Evolutionary conservation across 2,329 filamentous ascomycete genomes (phyloP).

Genomic region (Endothia cerciana): DNA sequence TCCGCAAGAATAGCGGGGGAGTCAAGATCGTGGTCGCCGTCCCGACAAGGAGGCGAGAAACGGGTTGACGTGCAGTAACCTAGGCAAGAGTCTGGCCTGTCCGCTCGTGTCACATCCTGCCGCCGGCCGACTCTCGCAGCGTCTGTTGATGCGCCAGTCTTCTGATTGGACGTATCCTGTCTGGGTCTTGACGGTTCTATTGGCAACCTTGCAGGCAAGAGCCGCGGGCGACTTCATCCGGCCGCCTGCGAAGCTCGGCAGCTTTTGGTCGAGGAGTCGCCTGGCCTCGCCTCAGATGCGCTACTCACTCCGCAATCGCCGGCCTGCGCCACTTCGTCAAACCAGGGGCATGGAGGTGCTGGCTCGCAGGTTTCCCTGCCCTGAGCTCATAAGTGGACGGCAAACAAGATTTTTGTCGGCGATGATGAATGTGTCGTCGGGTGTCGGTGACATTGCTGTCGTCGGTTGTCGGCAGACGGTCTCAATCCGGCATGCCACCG

Average conservation of each 20-base stretch:
- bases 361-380: background rate
- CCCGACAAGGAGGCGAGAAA: background rate
- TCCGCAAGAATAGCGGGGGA: background rate
- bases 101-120: background rate
- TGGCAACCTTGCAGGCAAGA: background rate
- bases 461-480: background rate
- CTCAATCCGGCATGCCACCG: constrained; percentile 5
- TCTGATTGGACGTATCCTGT: background rate
- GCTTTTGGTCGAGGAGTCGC: background rate
- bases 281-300: background rate
- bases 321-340: background rate
- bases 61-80: background rate
- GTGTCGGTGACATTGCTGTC: constrained; percentile 11
- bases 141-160: background rate
- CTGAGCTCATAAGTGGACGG: background rate
- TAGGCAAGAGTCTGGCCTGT: background rate
- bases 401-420: background rate
- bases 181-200: background rate
- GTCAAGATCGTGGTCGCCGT: background rate
- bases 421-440: constrained; percentile 10
- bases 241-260: background rate
- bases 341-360: background rate
- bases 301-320: background rate
- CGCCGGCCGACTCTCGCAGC: background rate
- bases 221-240: background rate